Evolutionary conservation across 2,329 filamentous ascomycete genomes (phyloP), one percentile per base, ranked within the genome.

Genomic region (Dichotomopilus funicola): DNA sequence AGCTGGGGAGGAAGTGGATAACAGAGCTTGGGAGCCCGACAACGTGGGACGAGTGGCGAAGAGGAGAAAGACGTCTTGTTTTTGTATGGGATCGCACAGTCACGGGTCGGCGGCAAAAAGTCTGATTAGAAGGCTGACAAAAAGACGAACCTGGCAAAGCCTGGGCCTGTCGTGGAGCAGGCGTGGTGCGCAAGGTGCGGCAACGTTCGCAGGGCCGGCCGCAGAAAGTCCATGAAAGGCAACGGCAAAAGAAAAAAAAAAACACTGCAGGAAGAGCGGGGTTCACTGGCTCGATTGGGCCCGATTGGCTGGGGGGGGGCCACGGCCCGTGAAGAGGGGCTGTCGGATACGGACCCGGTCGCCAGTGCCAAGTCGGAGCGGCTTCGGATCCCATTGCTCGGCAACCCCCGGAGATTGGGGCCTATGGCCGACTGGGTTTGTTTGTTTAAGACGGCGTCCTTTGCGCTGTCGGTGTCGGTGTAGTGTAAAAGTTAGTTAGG

Each of bases 291-390:
- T 13, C 5, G 4, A n/a, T 3, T 1, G 27, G 35, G 19, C 10
- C 4, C 42, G 52, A 51, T 58, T 56, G 54, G 54, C 34, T 49
- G 41, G 27, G 9, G 19, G 19, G 19, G 19, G 5, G 12, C 36
- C 10, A 4, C 7, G 12, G 1, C 13, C 5, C 5, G 41, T 43
- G 47, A 51, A 34, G 45, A 19, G 10, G 19, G n/a, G 31, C 10
- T 42, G 31, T 57, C 55, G 55, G 55, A 53, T 53, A 41, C 43
- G 51, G 55, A n/a, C 37, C 55, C 50, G 55, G 37, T 37, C 47
- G 27, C 43, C 43, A 49, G 40, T 19, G 38, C 45, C 54, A 41
- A 42, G 35, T 56, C 54, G 54, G 54, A 42, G 46, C 50, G 38
- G 50, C 44, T 38, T 44, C 54, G 54, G 54, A 48, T 9, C n/a